Conservation (phyloP, 192 early-diverging fungal species). For the Chytriomyces confervae region DNA sequence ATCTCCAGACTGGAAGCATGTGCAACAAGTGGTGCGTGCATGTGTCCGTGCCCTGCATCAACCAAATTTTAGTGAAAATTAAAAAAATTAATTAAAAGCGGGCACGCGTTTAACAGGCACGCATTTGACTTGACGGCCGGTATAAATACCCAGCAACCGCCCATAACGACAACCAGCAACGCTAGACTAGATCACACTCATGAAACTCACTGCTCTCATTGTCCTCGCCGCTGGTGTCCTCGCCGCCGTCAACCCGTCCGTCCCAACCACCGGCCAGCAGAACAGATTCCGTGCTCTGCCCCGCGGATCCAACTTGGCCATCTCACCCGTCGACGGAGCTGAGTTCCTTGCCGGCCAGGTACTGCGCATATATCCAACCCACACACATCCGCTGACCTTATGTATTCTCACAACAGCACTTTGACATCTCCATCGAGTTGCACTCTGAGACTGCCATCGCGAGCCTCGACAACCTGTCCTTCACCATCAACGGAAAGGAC, state of each 20-base stretch:
- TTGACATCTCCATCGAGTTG: conserved; percentile 68
- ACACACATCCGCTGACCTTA: background rate
- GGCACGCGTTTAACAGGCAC: too few species aligned
- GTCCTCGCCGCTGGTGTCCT: conserved; percentile 17
- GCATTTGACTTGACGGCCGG: too few species aligned
- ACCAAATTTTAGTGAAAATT: too few species aligned
- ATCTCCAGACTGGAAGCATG: too few species aligned
- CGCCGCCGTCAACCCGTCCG: conserved; percentile 32
- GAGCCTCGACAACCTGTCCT: conserved; percentile 45
- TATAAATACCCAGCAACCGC: too few species aligned
- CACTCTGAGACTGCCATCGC: conserved; percentile 53
- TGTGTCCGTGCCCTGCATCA: too few species aligned
- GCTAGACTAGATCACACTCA: background rate
- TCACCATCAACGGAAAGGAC: conserved; percentile 57
- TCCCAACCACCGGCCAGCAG: conserved; percentile 38
- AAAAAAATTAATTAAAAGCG: too few species aligned
- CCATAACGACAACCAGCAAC: too few species aligned
- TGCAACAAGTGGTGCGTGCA: too few species aligned
- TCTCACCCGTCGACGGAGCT: conserved; percentile 48
- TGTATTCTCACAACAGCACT: conserved; percentile 27
- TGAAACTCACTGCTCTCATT: background rate
- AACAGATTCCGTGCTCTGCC: conserved; percentile 38
- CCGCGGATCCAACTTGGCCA: conserved; percentile 35
- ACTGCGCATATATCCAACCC: background rate
- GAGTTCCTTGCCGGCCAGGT: conserved; percentile 62